Base-by-base conservation (phyloP, 768 basidiomycete species). In the Crepidotus variabilis region DNA sequence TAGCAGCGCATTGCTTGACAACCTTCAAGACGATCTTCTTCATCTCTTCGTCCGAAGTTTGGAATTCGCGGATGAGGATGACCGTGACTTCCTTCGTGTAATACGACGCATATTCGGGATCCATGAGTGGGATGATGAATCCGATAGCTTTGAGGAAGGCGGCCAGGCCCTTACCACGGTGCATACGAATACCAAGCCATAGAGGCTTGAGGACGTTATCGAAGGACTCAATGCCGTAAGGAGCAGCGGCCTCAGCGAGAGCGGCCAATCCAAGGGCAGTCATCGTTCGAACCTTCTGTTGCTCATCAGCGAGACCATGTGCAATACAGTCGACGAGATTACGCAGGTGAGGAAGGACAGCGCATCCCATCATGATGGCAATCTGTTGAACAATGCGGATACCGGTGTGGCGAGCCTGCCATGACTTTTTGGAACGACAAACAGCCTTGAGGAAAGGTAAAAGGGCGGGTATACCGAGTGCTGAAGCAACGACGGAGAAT, bases 361-460 rank as follows among this genome's bases (percentile, higher is more conserved):
- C 96, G 63, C 97, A 98, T 16, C 96, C 96, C 95, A 98, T 98
- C 95, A 98, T 98, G 67, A 98, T 96, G 18, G 97, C 96, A 51
- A 99, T 98, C 71, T 98, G 97, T 73, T 99, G 97, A 10, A 99
- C 94, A 60, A 99, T 98, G 65, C 97, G 94, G 65, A 99, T 98
- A 73, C 97, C 97, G 3, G 97, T 99, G 71, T 98, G 97, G 57
- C 96, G 87, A 8, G 97, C 97, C 72, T 99, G 97, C 97, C 97
- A 99, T 8, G 95, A 98, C 75, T 99, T 99, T 74, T 98, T 98
- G 56, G 92, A 95, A 48, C 94, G 88, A 75, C 97, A 98, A 56
- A 99, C 95, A 34, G 97, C 96, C 74, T 96, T 96, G 59, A 99
- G 79, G 85, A 99, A 99, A 51, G 97, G 97, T 2, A 99, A 88